phyloP scores from a whole-genome alignment of 208 protist genomes.

The Leishmania tropica region DNA sequence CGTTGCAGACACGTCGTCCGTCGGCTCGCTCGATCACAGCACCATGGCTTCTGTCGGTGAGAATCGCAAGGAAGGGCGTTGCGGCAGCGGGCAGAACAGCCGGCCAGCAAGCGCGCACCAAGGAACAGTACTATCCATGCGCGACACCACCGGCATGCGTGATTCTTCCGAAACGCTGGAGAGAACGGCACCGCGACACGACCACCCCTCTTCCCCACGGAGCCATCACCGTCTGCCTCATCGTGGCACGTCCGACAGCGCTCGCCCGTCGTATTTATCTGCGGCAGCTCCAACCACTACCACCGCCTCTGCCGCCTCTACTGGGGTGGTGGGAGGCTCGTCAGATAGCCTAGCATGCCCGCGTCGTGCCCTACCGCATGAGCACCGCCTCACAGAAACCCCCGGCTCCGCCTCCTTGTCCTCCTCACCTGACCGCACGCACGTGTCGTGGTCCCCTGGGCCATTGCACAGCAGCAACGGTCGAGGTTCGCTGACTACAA shows the following conservation, averaged over 20 bases:
- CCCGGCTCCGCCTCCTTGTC: conserved; percentile 3
- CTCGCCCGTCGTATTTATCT: background rate
- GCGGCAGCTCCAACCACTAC: background rate
- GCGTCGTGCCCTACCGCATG: conserved; percentile 25
- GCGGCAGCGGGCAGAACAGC: conserved; percentile 1
- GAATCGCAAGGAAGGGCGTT: background rate
- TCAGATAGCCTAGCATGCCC: conserved; percentile 24
- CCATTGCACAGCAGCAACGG: background rate
- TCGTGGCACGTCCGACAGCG: background rate
- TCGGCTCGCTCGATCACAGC: conserved; percentile 27
- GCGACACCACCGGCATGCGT: background rate
- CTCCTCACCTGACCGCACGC: conserved; percentile 6
- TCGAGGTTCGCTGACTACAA: background rate
- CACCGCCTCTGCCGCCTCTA: background rate
- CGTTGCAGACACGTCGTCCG: conserved; percentile 21
- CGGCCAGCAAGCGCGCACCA: conserved; percentile 10
- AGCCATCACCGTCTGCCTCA: background rate
- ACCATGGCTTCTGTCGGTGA: conserved; percentile 8
- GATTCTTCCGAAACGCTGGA: background rate
- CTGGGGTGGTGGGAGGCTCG: conserved; percentile 18
- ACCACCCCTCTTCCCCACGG: background rate
- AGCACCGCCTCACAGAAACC: conserved; percentile 24
- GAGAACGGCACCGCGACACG: background rate
- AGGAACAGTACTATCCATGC: background rate
- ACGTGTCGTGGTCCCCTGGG: background rate